Base-by-base conservation (phyloP, 306 rosid species). In the Mucuna pruriens region DNA sequence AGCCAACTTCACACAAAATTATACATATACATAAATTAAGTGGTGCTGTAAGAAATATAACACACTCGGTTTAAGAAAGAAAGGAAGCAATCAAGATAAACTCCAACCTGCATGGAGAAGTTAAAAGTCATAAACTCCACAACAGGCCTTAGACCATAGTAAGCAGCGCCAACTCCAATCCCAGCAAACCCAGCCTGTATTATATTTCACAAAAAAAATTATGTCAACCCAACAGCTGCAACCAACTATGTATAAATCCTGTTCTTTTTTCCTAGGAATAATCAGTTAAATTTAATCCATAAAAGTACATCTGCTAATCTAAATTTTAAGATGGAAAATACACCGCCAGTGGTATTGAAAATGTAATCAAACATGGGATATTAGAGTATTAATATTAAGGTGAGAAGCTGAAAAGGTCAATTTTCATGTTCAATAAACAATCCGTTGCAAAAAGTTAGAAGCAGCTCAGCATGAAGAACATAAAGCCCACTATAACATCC, bases 101-200 rank as follows among this genome's bases (percentile, higher is more conserved):
- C 33, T 61, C 87, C 75, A 85, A 95, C 99, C 99, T 96, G 99
- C 99, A 96, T 93, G 58, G 99, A 96, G 92, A 96, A 96, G 90
- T 96, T 96, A 88, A 96, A 96, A 72, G 99, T 96, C 99, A 96
- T 96, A 76, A 93, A 96, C 90, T 96, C 99, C 22, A 96, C 78
- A 7, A 93, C 91, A 68, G 99, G 99, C 83, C 66, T 91, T 75
- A 93, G 94, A 80, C 99, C 99, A 84, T 93, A 83, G 90, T 88
- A 96, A 57, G 99, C 99, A 75, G 99, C 99, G 2, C 99, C 99
- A 80, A 96, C 99, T 87, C 98, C 99, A 57, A 96, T 93, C 68
- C 99, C 99, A 55, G 99, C 13, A 90, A 96, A 96, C 49, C 99
- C 99, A 85, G 99, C 99, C 99, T 95, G 93, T 86, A 87, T 65